A percentile compares a stretch with the other conserved stretches of the same genome.
These are phyloP conservation scores for Forsythia viridissima DNA, from an alignment of 257 asterid genomes.

Conservation along the genomic window DNA sequence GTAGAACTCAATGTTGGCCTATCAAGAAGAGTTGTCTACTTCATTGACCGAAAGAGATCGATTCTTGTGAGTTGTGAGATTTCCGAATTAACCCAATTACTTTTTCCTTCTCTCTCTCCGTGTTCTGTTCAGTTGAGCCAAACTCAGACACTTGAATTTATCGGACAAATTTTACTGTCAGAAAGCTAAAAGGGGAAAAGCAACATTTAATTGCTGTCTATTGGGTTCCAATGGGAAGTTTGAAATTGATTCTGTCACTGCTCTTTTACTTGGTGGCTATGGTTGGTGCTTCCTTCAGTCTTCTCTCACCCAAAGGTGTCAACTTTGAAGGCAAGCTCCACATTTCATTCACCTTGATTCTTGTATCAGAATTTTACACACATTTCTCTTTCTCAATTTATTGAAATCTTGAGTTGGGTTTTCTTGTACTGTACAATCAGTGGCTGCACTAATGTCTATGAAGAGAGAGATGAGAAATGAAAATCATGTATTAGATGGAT, in stretches of 20 bases:
- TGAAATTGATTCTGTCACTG: conserved; percentile 38
- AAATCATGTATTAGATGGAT: conserved; percentile 74
- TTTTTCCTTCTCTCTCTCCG: not conserved
- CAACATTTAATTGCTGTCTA: conserved; percentile 20
- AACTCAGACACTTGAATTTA: not conserved
- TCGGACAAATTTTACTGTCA: not conserved
- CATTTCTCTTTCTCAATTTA: not conserved
- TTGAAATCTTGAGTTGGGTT: conserved; percentile 17
- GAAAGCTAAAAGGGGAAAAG: conserved; percentile 16
- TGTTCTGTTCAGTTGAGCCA: not conserved
- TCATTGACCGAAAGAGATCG: too few species aligned
- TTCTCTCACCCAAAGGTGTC: conserved; percentile 95
- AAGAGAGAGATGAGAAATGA: conserved; percentile 71
- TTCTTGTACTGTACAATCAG: conserved; percentile 40
- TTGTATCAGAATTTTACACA: not conserved
- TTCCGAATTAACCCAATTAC: too few species aligned
- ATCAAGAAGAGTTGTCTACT: too few species aligned
- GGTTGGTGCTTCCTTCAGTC: conserved; percentile 46
- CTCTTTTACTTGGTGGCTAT: conserved; percentile 30
- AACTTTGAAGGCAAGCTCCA: conserved; percentile 76
- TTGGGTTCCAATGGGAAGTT: conserved; percentile 47
- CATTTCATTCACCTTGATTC: not conserved
- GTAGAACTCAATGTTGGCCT: too few species aligned
- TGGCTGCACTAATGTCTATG: conserved; percentile 87
- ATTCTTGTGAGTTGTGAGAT: too few species aligned